A percentile compares a stretch with the other conserved stretches of the same genome.
Conservation (phyloP, 495 filamentous ascomycete genomes). For the Annulohypoxylon maeteangense region DNA sequence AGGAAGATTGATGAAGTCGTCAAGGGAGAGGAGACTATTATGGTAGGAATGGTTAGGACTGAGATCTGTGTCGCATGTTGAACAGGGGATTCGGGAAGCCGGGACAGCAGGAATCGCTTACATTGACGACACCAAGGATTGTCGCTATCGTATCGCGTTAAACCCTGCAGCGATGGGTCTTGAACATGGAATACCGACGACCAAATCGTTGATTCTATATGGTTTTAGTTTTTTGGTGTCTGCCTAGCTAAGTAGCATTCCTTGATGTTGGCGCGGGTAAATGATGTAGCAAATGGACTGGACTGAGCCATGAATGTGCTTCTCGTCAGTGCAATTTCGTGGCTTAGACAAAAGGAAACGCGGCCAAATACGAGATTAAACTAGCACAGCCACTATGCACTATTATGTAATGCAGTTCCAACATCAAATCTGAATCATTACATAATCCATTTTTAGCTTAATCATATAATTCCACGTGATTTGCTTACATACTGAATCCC, state of each 20-base stretch:
- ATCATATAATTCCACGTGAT: not conserved
- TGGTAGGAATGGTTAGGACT: not conserved
- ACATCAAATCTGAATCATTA: not conserved
- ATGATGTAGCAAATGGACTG: conserved; percentile 25
- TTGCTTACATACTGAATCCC: not conserved
- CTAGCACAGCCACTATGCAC: conserved; percentile 35
- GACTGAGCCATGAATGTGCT: conserved; percentile 28
- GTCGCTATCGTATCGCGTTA: conserved; percentile 6
- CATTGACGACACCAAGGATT: conserved; percentile 1
- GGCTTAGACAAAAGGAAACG: conserved; percentile 30
- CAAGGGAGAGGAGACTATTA: not conserved
- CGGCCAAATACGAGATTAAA: conserved; percentile 16
- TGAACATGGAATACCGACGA: not conserved
- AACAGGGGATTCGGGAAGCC: conserved; percentile 21
- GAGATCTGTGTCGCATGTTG: not conserved
- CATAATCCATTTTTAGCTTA: not conserved
- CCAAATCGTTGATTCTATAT: not conserved
- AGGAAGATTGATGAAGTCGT: not conserved
- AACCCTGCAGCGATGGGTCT: not conserved
- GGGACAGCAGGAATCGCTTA: conserved; percentile 11
- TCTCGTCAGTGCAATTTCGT: conserved; percentile 20
- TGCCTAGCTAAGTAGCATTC: not conserved
- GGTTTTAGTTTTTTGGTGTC: conserved; percentile 14
- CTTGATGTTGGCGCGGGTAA: not conserved
- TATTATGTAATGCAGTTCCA: conserved; percentile 16